Evolutionary conservation across 495 filamentous ascomycete genomes (phyloP).

Genomic region (Annulohypoxylon stygium): DNA sequence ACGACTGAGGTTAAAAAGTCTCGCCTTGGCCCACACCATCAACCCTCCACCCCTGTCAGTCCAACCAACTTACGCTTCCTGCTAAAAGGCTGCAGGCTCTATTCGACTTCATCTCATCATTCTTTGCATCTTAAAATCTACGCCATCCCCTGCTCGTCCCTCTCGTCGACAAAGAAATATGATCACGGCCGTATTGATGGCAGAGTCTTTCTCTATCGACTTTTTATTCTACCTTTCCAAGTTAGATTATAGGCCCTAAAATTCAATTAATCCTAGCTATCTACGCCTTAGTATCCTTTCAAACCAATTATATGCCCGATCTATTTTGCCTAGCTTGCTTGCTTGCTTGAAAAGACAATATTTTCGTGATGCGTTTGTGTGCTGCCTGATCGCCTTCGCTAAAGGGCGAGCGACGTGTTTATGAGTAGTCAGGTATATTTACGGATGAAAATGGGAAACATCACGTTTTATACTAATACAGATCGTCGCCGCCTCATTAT

Average conservation of each 20-base stretch:
- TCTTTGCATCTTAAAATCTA: slow-evolving; percentile 42
- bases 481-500: slow-evolving; percentile 31
- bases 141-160: slow-evolving; percentile 18
- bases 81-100: slow-evolving; percentile 51
- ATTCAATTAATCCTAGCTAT: slow-evolving; percentile 21
- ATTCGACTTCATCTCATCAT: slow-evolving; percentile 57
- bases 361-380: slow-evolving; percentile 38
- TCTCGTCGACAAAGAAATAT: slow-evolving; percentile 34
- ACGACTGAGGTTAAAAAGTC: slow-evolving; percentile 49
- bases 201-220: slow-evolving; percentile 4
- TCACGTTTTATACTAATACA: slow-evolving; percentile 25
- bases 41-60: slow-evolving; percentile 49
- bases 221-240: slow-evolving; percentile 28
- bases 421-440: not conserved
- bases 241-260: slow-evolving; percentile 13
- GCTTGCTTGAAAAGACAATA: slow-evolving; percentile 15
- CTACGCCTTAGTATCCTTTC: slow-evolving; percentile 13
- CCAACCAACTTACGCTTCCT: slow-evolving; percentile 52
- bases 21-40: slow-evolving; percentile 48
- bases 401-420: slow-evolving; percentile 4
- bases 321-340: slow-evolving; percentile 37
- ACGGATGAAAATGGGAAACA: not conserved
- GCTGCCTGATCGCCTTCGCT: slow-evolving; percentile 16
- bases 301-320: slow-evolving; percentile 26
- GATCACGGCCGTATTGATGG: slow-evolving; percentile 3